Evolutionary conservation across 768 basidiomycete species (phyloP), one percentile per base, ranked within the genome.

Genomic region (Gautieria morchelliformis): DNA sequence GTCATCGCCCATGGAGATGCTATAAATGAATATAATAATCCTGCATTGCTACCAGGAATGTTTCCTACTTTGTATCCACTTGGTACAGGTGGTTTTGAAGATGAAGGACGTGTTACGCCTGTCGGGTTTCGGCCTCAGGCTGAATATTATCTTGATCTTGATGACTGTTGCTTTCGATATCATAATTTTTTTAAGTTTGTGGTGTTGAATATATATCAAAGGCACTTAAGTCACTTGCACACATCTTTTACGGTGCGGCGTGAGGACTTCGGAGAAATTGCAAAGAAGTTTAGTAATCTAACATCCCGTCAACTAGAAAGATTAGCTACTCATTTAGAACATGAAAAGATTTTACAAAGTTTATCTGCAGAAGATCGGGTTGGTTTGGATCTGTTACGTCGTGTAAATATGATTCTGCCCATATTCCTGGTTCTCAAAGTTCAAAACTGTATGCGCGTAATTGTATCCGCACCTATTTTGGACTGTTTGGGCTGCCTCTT

Each of bases 31-130:
- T 74, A 72, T 61, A 59, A 59, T 30, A 73, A 76, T 59, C 69
- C 69, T 1, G 7, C 44, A 6, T 42, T 77, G 19, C 71, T 78
- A 48, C 73, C 74, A 0, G 67, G 64, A 58, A 68, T 74, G 17
- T 77, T 72, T 62, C 75, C 76, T 2, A 72, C 73, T 0, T 53
- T 78, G 1, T 77, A 70, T 63, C 75, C 75, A 0, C 77, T 69
- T 62, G 74, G 77, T 0, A 59, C 70, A 22, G 74, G 76, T 1
- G 75, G 76, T 1, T 72, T 74, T 59, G 70, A 78, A 56, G 64
- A 78, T 58, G 17, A 12, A 0, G 20, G 40, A 7, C 45, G 72
- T 0, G 19, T 1, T 1, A 24, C 19, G 0, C 7, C 46, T 1
- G 8, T 77, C 0, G 67, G 67, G 2, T 56, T 77, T 41, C 64